These are phyloP conservation scores for Trametes coccinea DNA, from an alignment of 768 basidiomycete species.

Conservation along the genomic window DNA sequence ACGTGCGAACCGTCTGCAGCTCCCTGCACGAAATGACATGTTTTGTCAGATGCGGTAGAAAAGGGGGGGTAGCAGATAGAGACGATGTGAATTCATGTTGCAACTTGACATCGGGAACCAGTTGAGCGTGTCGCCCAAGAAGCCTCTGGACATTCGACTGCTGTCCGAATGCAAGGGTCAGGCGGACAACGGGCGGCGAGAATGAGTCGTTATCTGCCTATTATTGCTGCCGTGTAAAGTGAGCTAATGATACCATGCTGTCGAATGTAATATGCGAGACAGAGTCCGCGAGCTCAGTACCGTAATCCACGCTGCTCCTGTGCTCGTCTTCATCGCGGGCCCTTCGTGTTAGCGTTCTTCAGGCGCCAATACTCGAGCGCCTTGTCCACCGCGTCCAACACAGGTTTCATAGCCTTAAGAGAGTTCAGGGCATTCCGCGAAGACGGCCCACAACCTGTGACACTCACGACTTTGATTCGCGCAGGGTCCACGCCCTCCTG, in stretches of 20 bases:
- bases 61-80: too few relatives aligned
- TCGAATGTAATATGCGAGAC: constrained; percentile 7
- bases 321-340: constrained; percentile 5
- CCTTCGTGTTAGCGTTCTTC: constrained; percentile 27
- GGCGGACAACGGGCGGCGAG: too few relatives aligned
- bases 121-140: background rate
- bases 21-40: background rate
- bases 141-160: background rate
- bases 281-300: constrained; percentile 10
- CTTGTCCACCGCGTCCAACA: constrained; percentile 70
- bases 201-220: background rate
- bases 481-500: constrained; percentile 60
- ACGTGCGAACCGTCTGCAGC: background rate
- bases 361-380: constrained; percentile 55
- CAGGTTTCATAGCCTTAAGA: constrained; percentile 71
- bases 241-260: constrained; percentile 7
- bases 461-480: constrained; percentile 59
- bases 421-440: background rate
- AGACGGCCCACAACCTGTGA: background rate
- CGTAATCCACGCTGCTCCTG: background rate
- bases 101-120: background rate
- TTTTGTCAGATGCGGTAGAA: background rate
- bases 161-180: too few relatives aligned
- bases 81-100: background rate
- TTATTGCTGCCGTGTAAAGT: constrained; percentile 9